A percentile compares a stretch with the other conserved stretches of the same genome.
Evolutionary conservation across 257 asterid genomes (phyloP).

Genomic region (Solanum corneliomulleri): DNA sequence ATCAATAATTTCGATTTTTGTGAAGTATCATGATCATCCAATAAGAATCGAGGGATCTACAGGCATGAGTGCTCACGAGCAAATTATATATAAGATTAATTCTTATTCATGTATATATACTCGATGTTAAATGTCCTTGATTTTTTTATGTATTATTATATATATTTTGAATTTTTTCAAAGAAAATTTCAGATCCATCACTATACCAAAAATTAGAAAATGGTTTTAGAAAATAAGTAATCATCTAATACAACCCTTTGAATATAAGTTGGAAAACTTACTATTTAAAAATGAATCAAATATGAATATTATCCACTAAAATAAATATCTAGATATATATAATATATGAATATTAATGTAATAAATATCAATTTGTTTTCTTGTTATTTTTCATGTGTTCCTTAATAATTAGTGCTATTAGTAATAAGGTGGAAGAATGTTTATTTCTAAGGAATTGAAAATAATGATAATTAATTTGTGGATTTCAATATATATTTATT

Average conservation of each 20-base stretch:
- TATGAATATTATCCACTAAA: neutral
- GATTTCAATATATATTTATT: neutral
- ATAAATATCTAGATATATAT: neutral
- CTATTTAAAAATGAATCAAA: neutral
- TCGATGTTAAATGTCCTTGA: neutral
- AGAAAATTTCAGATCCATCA: neutral
- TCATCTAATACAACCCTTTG: neutral
- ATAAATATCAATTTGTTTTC: neutral
- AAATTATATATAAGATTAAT: neutral
- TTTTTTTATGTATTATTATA: no score
- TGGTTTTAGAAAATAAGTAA: neutral
- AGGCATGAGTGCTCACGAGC: neutral
- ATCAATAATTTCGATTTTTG: no score
- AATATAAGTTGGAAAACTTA: neutral
- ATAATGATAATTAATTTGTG: neutral
- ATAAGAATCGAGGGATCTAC: neutral
- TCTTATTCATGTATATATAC: neutral
- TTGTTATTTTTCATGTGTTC: neutral
- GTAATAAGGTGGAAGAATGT: neutral
- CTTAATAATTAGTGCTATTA: no score
- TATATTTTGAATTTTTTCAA: neutral
- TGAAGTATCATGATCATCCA: neutral
- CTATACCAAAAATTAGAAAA: neutral
- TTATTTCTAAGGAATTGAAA: neutral
- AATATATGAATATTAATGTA: neutral